Base-by-base conservation (phyloP, 2,329 filamentous ascomycete genomes). In the Penicillium oxalicum region DNA sequence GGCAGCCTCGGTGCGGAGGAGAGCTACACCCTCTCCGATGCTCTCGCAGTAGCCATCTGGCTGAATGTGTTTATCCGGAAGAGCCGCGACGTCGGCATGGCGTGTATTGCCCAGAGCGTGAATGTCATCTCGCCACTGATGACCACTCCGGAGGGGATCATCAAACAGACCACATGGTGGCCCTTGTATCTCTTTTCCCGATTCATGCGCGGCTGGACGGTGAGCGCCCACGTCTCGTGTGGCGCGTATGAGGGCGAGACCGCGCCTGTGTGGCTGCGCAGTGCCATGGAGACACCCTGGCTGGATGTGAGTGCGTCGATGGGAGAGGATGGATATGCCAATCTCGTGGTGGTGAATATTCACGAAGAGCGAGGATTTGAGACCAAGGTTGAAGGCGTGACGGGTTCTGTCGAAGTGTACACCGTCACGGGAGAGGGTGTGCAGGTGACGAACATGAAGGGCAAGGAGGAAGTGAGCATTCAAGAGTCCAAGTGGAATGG, bases 81-180 rank as follows among this genome's bases (percentile, higher is more conserved):
- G 70, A 78, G 81, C 58, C 78, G 77, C 59, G 76, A 85, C 67
- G 69, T 91, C 34, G 85, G 83, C 60, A 90, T 90, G 86, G 84
- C 86, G 33, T 88, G 86, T 62, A 84, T 91, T 48, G 87, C 86
- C 1, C 86, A 90, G 68, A 82, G 76, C 43, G 84, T 90, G 54
- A 90, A 91, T 63, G 86, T 90, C 49, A 88, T 90, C 59, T 82
- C 80, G 1, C 87, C 86, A 1, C 74, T 90, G 9, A 87, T 89
- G 83, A 90, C 87, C 1, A 83, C 74, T 2, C 72, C 75, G 45
- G 68, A 75, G 0, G 84, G 85, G 0, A 68, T 89, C 40, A 65
- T 82, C 42, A 84, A 83, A 71, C 86, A 90, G 71, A 81, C 85
- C 0, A 88, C 81, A 3, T 90, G 84, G 82, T 89, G 83, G 82